Conservation (phyloP, 306 rosid species). For the Sicyos edulis region DNA sequence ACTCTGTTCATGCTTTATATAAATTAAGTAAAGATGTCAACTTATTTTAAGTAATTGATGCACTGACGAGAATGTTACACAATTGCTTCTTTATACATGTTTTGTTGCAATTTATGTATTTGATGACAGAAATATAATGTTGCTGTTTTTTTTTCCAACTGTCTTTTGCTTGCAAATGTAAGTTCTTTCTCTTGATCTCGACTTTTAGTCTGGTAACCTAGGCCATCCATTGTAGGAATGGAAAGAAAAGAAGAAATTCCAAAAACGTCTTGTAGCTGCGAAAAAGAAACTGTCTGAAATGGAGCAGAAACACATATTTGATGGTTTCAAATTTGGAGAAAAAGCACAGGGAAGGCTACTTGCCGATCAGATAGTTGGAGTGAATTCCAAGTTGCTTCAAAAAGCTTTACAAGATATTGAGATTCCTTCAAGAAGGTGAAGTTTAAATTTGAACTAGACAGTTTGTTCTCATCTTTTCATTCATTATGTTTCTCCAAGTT, state of each 20-base stretch:
- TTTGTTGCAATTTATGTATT: not conserved
- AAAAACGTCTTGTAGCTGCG: slow-evolving; percentile 72
- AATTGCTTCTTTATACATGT: not conserved
- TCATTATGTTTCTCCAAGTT: slow-evolving; percentile 30
- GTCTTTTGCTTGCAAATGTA: not conserved
- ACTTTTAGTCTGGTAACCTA: slow-evolving; percentile 1
- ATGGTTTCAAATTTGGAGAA: slow-evolving; percentile 74
- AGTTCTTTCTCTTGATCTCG: not conserved
- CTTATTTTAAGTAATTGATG: not conserved
- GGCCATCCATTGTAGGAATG: slow-evolving; percentile 62
- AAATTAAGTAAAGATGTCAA: not conserved
- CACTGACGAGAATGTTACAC: not conserved
- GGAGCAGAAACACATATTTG: slow-evolving; percentile 76
- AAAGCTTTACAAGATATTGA: slow-evolving; percentile 49
- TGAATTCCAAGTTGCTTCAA: slow-evolving; percentile 62
- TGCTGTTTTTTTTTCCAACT: not conserved
- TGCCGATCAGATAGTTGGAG: slow-evolving; percentile 66
- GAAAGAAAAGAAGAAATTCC: slow-evolving; percentile 81
- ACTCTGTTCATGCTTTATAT: slow-evolving; percentile 27
- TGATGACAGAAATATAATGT: not conserved
- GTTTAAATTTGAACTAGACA: slow-evolving; percentile 24
- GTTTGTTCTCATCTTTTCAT: not conserved
- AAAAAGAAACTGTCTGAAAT: slow-evolving; percentile 80
- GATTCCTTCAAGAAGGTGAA: slow-evolving; percentile 50
- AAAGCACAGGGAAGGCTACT: slow-evolving; percentile 72